phyloP scores from a whole-genome alignment of 1,284 basidiomycete genomes.

The Cutaneotrichosporon mucoides region DNA sequence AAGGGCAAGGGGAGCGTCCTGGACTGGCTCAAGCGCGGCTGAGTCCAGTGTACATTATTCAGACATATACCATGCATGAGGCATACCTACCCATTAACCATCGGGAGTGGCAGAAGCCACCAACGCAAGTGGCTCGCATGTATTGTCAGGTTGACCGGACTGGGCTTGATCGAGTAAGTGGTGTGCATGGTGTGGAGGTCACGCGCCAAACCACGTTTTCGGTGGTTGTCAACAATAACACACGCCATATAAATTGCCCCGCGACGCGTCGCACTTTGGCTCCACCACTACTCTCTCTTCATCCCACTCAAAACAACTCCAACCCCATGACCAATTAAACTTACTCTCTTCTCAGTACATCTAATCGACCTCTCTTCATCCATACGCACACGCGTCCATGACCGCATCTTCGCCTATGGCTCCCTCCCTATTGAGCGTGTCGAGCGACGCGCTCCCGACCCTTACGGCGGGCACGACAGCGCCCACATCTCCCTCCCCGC shows the following conservation, averaged over 20 bases:
- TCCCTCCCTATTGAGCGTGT: background rate
- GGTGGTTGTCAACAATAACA: conserved; percentile 1
- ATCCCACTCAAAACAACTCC: background rate
- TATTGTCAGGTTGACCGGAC: background rate
- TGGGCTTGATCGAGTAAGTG: background rate
- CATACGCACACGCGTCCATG: background rate
- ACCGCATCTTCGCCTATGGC: conserved; percentile 12
- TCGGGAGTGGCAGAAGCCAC: background rate
- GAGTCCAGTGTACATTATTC: background rate
- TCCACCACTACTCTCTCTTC: conserved; percentile 2
- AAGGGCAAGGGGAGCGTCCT: conserved; percentile 16
- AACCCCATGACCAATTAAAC: too few species aligned
- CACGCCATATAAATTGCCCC: background rate
- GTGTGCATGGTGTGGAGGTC: too few species aligned
- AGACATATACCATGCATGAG: conserved; percentile 4
- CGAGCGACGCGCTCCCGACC: conserved; percentile 8
- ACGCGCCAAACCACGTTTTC: background rate
- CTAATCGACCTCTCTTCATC: background rate
- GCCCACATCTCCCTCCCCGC: background rate
- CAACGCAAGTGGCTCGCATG: background rate
- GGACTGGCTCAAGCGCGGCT: conserved; percentile 24
- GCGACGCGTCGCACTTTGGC: conserved; percentile 4
- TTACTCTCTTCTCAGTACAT: background rate
- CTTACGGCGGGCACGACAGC: conserved; percentile 8
- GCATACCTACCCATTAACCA: background rate